Evolutionary conservation across 495 filamentous ascomycete genomes (phyloP).

Genomic region (Cudoniella acicularis): DNA sequence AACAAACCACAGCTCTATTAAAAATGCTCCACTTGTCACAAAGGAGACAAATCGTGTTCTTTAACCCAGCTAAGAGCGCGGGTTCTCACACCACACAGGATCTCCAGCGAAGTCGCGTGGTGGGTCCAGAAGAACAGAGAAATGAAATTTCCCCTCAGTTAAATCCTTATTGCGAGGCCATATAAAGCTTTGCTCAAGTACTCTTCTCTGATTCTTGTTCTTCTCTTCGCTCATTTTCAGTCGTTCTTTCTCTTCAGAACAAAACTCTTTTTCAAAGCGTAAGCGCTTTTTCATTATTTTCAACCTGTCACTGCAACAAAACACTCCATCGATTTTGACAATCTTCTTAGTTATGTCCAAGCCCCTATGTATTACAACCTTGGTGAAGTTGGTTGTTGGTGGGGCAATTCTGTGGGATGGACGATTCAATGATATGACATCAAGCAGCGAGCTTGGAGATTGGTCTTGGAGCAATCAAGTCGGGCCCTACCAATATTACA

Average conservation of each 20-base stretch:
- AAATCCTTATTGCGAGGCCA: too few species aligned
- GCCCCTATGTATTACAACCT: background rate
- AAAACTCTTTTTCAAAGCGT: background rate
- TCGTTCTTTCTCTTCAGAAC: background rate
- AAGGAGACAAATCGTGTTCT: background rate
- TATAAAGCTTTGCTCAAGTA: too few species aligned
- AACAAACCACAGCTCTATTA: background rate
- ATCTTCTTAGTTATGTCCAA: background rate
- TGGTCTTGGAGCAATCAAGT: slow-evolving; percentile 67
- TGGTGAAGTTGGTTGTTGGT: background rate
- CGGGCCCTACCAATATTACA: slow-evolving; percentile 70
- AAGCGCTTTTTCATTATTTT: slow-evolving; percentile 1
- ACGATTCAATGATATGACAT: slow-evolving; percentile 53
- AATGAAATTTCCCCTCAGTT: background rate
- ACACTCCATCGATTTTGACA: background rate
- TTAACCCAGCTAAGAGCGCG: background rate
- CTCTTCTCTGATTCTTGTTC: background rate
- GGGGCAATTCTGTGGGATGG: slow-evolving; percentile 52
- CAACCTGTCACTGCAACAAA: too few species aligned
- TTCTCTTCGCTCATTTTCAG: background rate
- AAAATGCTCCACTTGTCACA: background rate
- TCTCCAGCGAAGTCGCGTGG: background rate
- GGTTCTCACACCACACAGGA: background rate
- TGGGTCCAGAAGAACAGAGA: background rate
- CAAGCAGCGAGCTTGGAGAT: slow-evolving; percentile 45